Percentiles rank a stretch among this genome's conserved stretches.
These are phyloP conservation scores for Craterostigma plantagineum DNA, from an alignment of 257 asterid genomes.

Conservation along the genomic window DNA sequence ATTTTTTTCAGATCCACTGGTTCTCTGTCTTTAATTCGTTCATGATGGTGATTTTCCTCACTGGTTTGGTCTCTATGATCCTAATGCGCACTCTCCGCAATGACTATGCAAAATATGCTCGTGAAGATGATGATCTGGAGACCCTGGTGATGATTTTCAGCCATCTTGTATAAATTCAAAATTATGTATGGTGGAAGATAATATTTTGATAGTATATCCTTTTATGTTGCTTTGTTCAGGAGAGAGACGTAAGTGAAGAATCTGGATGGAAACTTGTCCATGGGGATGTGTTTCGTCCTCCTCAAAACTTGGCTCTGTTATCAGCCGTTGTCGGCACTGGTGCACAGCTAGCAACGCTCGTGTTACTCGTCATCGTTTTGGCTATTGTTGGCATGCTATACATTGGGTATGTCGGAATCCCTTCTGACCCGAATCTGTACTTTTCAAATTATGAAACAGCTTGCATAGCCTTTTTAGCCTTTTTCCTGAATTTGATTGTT, in stretches of 20 bases:
- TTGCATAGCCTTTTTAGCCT: too few species aligned
- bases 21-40: slow-evolving; percentile 91
- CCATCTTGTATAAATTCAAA: neutral
- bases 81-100: slow-evolving; percentile 90
- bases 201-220: neutral
- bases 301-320: slow-evolving; percentile 45
- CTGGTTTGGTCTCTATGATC: slow-evolving; percentile 95
- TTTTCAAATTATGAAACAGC: too few species aligned
- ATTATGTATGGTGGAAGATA: neutral
- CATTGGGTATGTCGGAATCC: slow-evolving; percentile 40
- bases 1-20: slow-evolving; percentile 78
- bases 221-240: slow-evolving; percentile 20
- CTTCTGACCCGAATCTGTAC: too few species aligned
- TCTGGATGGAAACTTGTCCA: slow-evolving; percentile 96
- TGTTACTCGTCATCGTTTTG: slow-evolving; percentile 23
- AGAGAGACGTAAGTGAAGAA: slow-evolving; percentile 69
- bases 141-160: slow-evolving; percentile 57
- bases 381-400: slow-evolving; percentile 73
- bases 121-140: slow-evolving; percentile 96
- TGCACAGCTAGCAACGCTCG: slow-evolving; percentile 53
- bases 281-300: slow-evolving; percentile 84
- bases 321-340: slow-evolving; percentile 92
- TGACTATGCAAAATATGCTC: slow-evolving; percentile 95
- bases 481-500: too few species aligned
- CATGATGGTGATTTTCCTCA: slow-evolving; percentile 98